Base-by-base conservation (phyloP, 495 filamentous ascomycete species). In the Lasiosphaeria ovina region DNA sequence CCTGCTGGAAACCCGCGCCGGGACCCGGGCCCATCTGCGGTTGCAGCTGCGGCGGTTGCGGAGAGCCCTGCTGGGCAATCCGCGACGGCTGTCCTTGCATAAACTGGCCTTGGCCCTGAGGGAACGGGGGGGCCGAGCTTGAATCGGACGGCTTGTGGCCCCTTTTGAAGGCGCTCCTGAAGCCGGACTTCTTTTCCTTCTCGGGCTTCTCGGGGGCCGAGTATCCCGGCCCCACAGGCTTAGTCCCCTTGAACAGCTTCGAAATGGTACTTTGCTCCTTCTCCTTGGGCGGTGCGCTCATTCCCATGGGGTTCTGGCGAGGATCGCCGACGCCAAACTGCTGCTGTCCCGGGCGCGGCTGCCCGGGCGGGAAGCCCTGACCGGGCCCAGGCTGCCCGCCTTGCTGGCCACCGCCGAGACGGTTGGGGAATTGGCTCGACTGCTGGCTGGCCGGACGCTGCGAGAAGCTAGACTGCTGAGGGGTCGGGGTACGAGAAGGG, bases 91-190 rank as follows among this genome's bases (percentile, higher is more conserved):
- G 44, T 14, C 55, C 55, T 6, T 58, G 55, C 24, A 24, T 35
- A 12, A 14, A 42, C 12, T 12, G 53, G 24, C 12, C 34, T 12
- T 50, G 52, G n/a, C 53, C 55, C 10, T 51, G 61, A 40, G 36
- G 66, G 49, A 50, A 57, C 38, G 66, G 66, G 16, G 52, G 34
- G 6, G 55, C 12, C 17, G 12, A 14, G 49, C n/a, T 31, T 51
- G n/a, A 24, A 12, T 58, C 54, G 34, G 4, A n/a, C 35, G 62
- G 64, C 57, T 69, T 75, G 1, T 70, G 62, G 3, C 62, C 51
- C 42, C 73, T 62, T 38, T 66, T 74, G 35, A 78, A 68, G n/a
- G 57, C 65, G 16, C 66, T 60, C 50, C 75, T 68, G 54, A 77
- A 71, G 3, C 62, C 66, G 33, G 64, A 42, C 35, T 69, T 73